Percentiles rank a stretch among this genome's conserved stretches.
Evolutionary conservation across 1,284 basidiomycete species (phyloP).

Genomic region (Leccinum ponderosum): DNA sequence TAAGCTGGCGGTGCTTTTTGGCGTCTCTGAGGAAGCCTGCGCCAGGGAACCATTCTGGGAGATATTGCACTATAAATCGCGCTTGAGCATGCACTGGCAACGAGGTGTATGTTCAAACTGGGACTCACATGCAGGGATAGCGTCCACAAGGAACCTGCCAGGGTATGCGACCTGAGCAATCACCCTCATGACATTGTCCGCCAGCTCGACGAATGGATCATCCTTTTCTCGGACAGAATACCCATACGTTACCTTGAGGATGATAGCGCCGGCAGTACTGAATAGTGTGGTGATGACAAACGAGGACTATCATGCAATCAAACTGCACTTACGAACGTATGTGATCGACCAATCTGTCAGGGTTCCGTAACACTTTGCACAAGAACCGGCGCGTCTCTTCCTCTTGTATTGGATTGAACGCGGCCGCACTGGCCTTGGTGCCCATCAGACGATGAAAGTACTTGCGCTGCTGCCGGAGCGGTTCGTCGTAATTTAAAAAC

Average conservation of each 20-base stretch:
- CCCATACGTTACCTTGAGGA: slow-evolving; percentile 26
- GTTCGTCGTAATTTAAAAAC: slow-evolving; percentile 23
- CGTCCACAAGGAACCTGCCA: slow-evolving; percentile 33
- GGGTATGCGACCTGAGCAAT: slow-evolving; percentile 15
- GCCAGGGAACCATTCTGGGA: slow-evolving; percentile 55
- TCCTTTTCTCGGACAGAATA: slow-evolving; percentile 22
- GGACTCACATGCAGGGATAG: slow-evolving; percentile 28
- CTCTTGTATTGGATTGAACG: slow-evolving; percentile 21
- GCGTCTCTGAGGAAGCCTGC: slow-evolving; percentile 45
- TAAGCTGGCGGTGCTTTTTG: slow-evolving; percentile 34
- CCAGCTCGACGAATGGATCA: slow-evolving; percentile 32
- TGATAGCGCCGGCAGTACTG: slow-evolving; percentile 17
- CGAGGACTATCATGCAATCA: neutral
- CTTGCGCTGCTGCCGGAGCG: slow-evolving; percentile 22
- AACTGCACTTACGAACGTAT: slow-evolving; percentile 26
- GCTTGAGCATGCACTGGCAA: neutral
- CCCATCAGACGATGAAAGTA: slow-evolving; percentile 31
- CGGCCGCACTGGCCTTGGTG: slow-evolving; percentile 15
- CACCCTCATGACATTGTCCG: slow-evolving; percentile 17
- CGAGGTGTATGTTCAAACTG: neutral
- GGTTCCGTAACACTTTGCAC: slow-evolving; percentile 18
- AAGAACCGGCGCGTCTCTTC: slow-evolving; percentile 29
- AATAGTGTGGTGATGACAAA: neutral
- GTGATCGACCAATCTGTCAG: slow-evolving; percentile 16
- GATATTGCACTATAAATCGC: slow-evolving; percentile 33